Base-by-base conservation (phyloP, 169 alveolate species). In the Neospora caninum region DNA sequence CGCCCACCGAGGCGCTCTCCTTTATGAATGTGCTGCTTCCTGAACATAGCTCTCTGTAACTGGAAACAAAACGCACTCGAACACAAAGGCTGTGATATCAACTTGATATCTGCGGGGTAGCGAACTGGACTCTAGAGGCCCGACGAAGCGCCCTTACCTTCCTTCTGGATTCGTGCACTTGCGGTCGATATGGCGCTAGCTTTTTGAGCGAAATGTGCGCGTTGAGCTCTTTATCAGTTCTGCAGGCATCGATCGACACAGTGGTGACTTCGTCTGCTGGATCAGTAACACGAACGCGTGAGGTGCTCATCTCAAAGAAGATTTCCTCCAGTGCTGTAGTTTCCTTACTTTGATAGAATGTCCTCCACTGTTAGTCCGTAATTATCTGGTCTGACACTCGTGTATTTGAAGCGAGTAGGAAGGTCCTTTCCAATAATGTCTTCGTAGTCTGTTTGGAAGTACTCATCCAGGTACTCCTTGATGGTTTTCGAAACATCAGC, bases 301-400 rank as follows among this genome's bases (percentile, higher is more conserved):
- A 6, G 39, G 34, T 9, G 82, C 82, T 69, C 34, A 34, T 9
- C 7, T 69, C 42, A 2, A 49, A 4, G 4, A 49, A 49, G 4
- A 49, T 49, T 49, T 13, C 13, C 58, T 49, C 58, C 58, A 4
- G 58, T 49, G 58, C 58, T 49, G 13, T n/a, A 49, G 58, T 4
- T 49, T 49, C 7, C 80, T 39, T 94, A 94, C 94, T 93, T 88
- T 0, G 96, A 95, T 13, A 97, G 86, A 78, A 97, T 97, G 41
- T 97, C 98, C 34, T 97, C 98, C 36, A 93, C 82, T 2, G 96
- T 96, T 49, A 97, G 88, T 27, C 98, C 98, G 84, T 92, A 97
- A 43, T 95, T 97, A 31, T 94, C 88, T 31, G 96, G 87, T 41
- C 78, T 84, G 31, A 97, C 98, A 31, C 94, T 93, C 6, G 92